Evolutionary conservation across 805 yeast genomes (phyloP), one percentile per base, ranked within the genome.

Genomic region (Candida ipomoeae): DNA sequence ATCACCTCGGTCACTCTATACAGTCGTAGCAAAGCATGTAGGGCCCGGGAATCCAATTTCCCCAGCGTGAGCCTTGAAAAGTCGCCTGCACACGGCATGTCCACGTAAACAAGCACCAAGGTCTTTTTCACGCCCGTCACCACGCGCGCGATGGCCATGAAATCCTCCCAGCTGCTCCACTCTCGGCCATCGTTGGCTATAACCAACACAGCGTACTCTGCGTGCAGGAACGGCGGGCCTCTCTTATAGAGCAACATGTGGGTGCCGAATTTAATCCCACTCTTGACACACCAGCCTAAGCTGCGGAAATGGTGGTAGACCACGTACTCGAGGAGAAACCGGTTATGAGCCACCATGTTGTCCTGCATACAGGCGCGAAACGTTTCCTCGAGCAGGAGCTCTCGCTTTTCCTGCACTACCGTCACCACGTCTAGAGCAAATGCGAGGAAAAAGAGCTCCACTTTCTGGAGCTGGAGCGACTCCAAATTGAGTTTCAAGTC

Each of bases 201-300:
- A 5, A 87, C 70, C 42, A 79, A 62, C 3, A 89, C 70, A 6
- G 92, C 88, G 65, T 81, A 88, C 63, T 90, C 96, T 0, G 99
- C 97, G 64, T 94, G 99, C 46, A 85, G 82, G 64, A 91, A 89
- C 1, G 97, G 97, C 7, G 98, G 99, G 0, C 99, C 99, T 51
- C 92, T 74, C 48, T 85, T 82, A 65, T 94, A 94, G 5, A 94
- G 72, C 7, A 94, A 69, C 66, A 73, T 85, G 60, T 91, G 95
- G n/a, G 87, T 79, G 2, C 97, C 96, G 66, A 94, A 94, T 66
- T 94, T 94, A 50, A 90, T 80, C 0, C 98, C 99, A 0, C 91
- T 81, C 51, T 95, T 76, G 2, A 85, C 94, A 71, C 97, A 92
- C 97, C 98, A 94, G 0, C 97, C 97, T 23, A 81, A 75, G 0